These are phyloP conservation scores for Lactarius tabidus DNA, from an alignment of 768 basidiomycete species.

Conservation along the genomic window DNA sequence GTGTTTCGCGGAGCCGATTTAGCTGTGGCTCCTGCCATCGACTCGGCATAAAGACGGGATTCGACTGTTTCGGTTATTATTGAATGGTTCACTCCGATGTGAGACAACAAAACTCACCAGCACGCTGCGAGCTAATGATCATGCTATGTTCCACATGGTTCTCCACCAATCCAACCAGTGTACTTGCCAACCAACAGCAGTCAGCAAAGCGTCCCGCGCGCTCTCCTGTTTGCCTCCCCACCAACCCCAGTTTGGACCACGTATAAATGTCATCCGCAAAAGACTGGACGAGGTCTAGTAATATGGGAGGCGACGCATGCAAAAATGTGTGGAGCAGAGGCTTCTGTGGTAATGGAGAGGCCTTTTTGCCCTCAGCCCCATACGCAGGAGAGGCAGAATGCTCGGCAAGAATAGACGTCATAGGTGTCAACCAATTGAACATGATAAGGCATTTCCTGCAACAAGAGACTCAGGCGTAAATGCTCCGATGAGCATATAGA, in stretches of 20 bases:
- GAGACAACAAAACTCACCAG: conserved; percentile 42
- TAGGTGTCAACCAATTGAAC: conserved; percentile 80
- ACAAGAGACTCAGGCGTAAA: conserved; percentile 4
- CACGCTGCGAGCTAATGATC: conserved; percentile 55
- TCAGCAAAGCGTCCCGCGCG: conserved; percentile 73
- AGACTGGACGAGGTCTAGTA: conserved; percentile 72
- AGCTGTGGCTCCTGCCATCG: conserved; percentile 63
- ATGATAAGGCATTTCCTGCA: conserved; percentile 73
- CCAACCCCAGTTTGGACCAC: conserved; percentile 64
- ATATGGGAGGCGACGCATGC: conserved; percentile 76
- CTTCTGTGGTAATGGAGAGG: conserved; percentile 32
- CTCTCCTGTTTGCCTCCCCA: conserved; percentile 60
- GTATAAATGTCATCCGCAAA: conserved; percentile 77
- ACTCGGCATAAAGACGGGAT: conserved; percentile 67
- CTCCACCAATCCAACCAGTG: conserved; percentile 76
- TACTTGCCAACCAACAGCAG: conserved; percentile 84
- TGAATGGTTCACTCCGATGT: conserved; percentile 9
- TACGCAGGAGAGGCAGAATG: conserved; percentile 65
- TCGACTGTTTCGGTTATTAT: conserved; percentile 47
- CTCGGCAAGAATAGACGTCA: conserved; percentile 67
- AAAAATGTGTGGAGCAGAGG: conserved; percentile 72
- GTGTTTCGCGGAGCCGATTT: conserved; percentile 58
- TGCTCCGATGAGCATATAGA: background rate
- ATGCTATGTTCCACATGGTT: conserved; percentile 76
- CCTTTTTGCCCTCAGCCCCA: conserved; percentile 36